A percentile compares a stretch with the other conserved stretches of the same genome.
Evolutionary conservation across 1,139 yeast species (phyloP).

Genomic region (Saccharomycopsis hybrid): DNA sequence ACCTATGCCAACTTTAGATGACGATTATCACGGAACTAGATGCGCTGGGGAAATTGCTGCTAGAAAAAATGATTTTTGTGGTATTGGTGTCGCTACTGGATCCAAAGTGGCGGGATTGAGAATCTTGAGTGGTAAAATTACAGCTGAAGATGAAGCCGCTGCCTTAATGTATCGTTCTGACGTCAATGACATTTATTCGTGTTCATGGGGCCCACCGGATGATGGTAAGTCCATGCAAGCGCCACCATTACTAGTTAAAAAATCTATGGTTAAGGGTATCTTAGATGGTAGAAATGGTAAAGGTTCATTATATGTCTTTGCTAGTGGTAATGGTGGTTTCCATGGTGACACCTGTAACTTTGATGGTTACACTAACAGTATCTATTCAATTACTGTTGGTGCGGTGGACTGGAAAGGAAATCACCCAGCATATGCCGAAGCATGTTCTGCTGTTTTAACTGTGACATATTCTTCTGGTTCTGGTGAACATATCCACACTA

Average conservation of each 20-base stretch:
- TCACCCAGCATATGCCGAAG: conserved; percentile 86
- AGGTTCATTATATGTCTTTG: conserved; percentile 91
- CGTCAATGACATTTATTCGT: conserved; percentile 84
- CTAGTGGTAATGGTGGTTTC: conserved; percentile 90
- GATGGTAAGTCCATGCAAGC: conserved; percentile 83
- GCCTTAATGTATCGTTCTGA: conserved; percentile 77
- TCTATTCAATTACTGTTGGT: conserved; percentile 90
- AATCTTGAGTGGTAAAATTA: conserved; percentile 72
- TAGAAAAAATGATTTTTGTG: conserved; percentile 78
- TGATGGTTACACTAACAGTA: conserved; percentile 96
- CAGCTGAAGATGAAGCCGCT: conserved; percentile 86
- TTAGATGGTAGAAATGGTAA: conserved; percentile 73
- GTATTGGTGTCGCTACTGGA: conserved; percentile 88
- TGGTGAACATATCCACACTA: conserved; percentile 84
- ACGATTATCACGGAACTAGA: conserved; percentile 94
- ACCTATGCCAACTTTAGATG: conserved; percentile 76
- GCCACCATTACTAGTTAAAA: conserved; percentile 71
- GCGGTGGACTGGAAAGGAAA: conserved; percentile 82
- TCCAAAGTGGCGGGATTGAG: conserved; percentile 88
- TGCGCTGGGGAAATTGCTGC: conserved; percentile 98
- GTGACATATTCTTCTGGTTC: conserved; percentile 92
- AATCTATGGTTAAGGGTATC: conserved; percentile 81
- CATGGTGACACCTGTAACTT: conserved; percentile 87
- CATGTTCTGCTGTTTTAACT: conserved; percentile 94
- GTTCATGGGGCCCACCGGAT: conserved; percentile 99